Evolutionary conservation across 176 grass and related monocot species (phyloP), one percentile per base, ranked within the genome.

Genomic region (Pontederia paniculata): DNA sequence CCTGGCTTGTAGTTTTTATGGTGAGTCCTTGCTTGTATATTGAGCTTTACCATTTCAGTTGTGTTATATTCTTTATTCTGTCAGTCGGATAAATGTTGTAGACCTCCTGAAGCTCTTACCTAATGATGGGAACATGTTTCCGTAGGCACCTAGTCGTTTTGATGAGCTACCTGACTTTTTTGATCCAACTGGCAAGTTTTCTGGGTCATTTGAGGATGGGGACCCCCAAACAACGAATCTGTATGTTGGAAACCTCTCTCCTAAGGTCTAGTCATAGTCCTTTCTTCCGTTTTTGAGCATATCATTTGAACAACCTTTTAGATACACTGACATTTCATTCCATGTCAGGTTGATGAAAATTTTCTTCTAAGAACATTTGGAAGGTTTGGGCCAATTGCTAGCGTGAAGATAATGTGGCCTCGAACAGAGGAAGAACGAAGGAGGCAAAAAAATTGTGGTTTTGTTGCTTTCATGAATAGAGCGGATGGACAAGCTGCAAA

Each of bases 341-440:
- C 20, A 51, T 83, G 9, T 80, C 63, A 98, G 93, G 93, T 98
- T 25, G 93, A 98, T 53, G 93, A 98, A 45, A 98, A 98, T 74
- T 91, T 98, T 82, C 86, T 98, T 78, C 63, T 91, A 55, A 88
- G 93, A 49, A 98, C 93, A 18, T 98, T 98, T 77, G 93, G 93
- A 55, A 76, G 93, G 65, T 98, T 98, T 79, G 93, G 93, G 60
- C 93, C 93, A 47, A 91, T 98, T 73, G 93, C 93, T 57, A 98
- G 93, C 69, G 86, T 98, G 68, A 98, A 98, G 69, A 98, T 98
- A 63, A 98, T 91, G 93, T 98, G 93, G 93, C 93, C 93, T 71
- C 78, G 93, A 69, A 98, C 93, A 45, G 93, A 98, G 77, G 93
- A 98, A 72, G 93, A 98, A 70, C 70, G 77, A 25, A 91, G 77